phyloP scores from a whole-genome alignment of 2,329 filamentous ascomycete species.

The Penicillium oxalicum region DNA sequence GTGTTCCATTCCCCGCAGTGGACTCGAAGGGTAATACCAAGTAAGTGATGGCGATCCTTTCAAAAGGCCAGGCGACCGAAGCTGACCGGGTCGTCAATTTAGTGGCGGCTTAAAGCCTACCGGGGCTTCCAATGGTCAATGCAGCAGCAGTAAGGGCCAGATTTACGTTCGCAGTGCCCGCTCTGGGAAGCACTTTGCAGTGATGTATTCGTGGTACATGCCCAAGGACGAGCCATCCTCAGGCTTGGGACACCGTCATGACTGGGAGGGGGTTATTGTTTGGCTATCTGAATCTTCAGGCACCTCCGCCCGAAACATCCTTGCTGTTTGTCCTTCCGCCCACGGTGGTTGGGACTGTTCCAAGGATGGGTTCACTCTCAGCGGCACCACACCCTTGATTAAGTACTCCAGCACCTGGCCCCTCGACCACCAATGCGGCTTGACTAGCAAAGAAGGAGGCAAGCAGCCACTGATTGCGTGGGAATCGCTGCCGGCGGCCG shows the following conservation, averaged over 20 bases:
- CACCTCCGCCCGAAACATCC: constrained; percentile 35
- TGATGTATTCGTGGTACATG: constrained; percentile 52
- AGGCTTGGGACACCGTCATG: constrained; percentile 49
- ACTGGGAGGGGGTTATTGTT: constrained; percentile 52
- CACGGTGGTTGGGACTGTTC: constrained; percentile 47
- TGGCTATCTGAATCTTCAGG: constrained; percentile 42
- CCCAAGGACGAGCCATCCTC: constrained; percentile 44
- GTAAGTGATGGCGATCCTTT: constrained; percentile 31
- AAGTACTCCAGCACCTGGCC: constrained; percentile 47
- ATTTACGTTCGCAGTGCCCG: constrained; percentile 44
- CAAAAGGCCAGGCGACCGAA: too few relatives aligned
- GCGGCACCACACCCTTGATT: constrained; percentile 42
- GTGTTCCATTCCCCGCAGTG: constrained; percentile 58
- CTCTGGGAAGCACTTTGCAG: constrained; percentile 40
- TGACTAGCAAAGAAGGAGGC: constrained; percentile 38
- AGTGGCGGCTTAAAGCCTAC: constrained; percentile 42
- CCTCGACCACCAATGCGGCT: constrained; percentile 43
- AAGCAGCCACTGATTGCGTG: constrained; percentile 46
- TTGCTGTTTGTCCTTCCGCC: constrained; percentile 49
- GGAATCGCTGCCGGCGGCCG: constrained; percentile 44
- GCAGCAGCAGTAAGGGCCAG: constrained; percentile 45
- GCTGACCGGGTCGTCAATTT: neutral
- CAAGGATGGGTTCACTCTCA: constrained; percentile 36
- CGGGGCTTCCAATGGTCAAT: constrained; percentile 37
- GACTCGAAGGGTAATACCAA: constrained; percentile 52